These are phyloP conservation scores for Pichia deserticola DNA, from an alignment of 805 yeast species.

Conservation along the genomic window DNA sequence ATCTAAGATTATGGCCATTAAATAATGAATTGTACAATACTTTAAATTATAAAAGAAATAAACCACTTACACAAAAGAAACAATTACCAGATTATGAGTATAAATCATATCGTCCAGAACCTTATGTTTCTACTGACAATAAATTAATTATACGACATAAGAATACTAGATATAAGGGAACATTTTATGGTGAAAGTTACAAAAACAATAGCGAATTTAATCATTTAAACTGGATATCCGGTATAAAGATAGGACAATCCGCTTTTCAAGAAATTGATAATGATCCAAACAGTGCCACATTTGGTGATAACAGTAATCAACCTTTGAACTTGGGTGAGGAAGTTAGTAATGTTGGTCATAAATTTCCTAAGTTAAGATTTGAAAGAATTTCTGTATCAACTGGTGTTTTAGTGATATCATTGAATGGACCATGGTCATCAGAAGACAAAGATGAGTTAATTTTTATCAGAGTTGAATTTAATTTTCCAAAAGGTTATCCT, in stretches of 20 bases:
- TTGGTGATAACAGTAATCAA: constrained; percentile 28
- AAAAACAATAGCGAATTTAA: constrained; percentile 35
- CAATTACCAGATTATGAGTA: constrained; percentile 32
- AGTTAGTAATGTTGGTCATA: constrained; percentile 78
- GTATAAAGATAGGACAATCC: constrained; percentile 67
- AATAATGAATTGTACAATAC: constrained; percentile 40
- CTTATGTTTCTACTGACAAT: constrained; percentile 23
- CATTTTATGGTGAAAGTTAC: constrained; percentile 17
- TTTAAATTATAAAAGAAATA: constrained; percentile 31
- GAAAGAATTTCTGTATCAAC: constrained; percentile 85
- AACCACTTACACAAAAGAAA: constrained; percentile 26
- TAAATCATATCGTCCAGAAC: constrained; percentile 46
- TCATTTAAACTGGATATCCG: constrained; percentile 88
- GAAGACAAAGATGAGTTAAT: constrained; percentile 40
- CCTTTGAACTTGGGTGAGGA: constrained; percentile 82
- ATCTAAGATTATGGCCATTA: constrained; percentile 75
- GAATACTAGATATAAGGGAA: constrained; percentile 2
- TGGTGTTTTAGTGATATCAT: constrained; percentile 68
- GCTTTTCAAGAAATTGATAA: constrained; percentile 30
- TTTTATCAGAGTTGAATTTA: constrained; percentile 62
- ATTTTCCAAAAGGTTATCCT: constrained; percentile 73
- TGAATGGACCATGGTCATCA: constrained; percentile 70
- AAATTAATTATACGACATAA: constrained; percentile 17
- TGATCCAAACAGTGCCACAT: constrained; percentile 30
- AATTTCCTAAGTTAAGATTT: constrained; percentile 78